Base-by-base conservation (phyloP, 2,329 filamentous ascomycete genomes). In the Dothiorella sarmentorum region DNA sequence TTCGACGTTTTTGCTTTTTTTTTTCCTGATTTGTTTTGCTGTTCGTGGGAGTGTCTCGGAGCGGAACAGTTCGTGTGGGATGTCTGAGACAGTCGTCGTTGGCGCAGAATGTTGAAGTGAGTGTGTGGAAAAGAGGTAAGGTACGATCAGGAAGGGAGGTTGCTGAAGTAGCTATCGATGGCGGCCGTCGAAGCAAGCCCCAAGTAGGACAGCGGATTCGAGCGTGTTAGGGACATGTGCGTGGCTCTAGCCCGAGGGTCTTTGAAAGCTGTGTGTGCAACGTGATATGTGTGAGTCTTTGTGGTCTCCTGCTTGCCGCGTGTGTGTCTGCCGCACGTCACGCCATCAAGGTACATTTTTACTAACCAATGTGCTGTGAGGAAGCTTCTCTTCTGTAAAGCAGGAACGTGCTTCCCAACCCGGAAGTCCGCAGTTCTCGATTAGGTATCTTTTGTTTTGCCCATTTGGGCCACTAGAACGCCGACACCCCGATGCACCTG, bases 271-370 rank as follows among this genome's bases (percentile, higher is more conserved):
- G n/a, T 40, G 49, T 37, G n/a, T 40, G 49, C 49, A 53, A 40
- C 35, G 49, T 29, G 7, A 24, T 40, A 29, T 13, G 49, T 53
- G 49, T 33, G 44, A 13, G 27, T 35, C 31, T 29, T 52, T n/a
- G 49, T 40, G 24, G 49, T 53, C 49, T 53, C 49, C 35, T 53
- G 45, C 45, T 26, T 20, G 45, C 20, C 17, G 44, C 45, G 37
- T 37, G 20, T 44, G 26, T 26, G 45, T 51, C 45, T 51, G 45
- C 45, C 26, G 49, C 17, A 7, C 24, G 35, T 53, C 49, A 53
- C 49, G 49, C 49, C 49, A 53, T 53, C 49, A 40, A 40, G 35
- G 33, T 37, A 18, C n/a, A 35, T 38, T 31, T 7, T 31, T 45
- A 24, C 20, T 43, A 3, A 9, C 40, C 15, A n/a, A 11, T 29